Evolutionary conservation across 768 basidiomycete genomes (phyloP).

Genomic region (Boletus rex-veris): DNA sequence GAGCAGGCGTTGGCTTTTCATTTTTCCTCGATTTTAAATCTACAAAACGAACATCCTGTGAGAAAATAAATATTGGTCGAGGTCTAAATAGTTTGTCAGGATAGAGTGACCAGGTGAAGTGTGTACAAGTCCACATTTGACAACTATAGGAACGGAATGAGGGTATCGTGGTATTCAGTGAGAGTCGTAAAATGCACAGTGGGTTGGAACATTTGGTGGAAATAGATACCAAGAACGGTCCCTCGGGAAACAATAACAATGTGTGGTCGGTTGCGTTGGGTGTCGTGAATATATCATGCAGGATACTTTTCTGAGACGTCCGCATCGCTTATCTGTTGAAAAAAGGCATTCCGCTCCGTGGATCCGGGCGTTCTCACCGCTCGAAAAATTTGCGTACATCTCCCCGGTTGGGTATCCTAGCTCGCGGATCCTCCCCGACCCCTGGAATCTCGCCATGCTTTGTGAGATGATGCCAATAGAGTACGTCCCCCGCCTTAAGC

Average conservation of each 20-base stretch:
- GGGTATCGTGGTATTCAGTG: slow-evolving; percentile 35
- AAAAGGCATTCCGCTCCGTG: slow-evolving; percentile 7
- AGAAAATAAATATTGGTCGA: slow-evolving; percentile 3
- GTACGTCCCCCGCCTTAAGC: slow-evolving; percentile 55
- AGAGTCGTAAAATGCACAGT: slow-evolving; percentile 29
- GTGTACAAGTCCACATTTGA: slow-evolving; percentile 25
- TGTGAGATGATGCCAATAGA: slow-evolving; percentile 76
- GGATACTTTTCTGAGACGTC: slow-evolving; percentile 5
- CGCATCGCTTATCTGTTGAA: slow-evolving; percentile 11
- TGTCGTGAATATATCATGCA: slow-evolving; percentile 30
- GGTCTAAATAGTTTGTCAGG: slow-evolving; percentile 19
- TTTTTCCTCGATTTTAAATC: slow-evolving; percentile 9
- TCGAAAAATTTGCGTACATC: slow-evolving; percentile 16
- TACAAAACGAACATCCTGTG: slow-evolving; percentile 20
- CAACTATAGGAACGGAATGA: slow-evolving; percentile 30
- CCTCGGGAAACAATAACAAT: slow-evolving; percentile 15
- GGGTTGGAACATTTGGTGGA: slow-evolving; percentile 25
- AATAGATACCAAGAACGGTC: slow-evolving; percentile 30
- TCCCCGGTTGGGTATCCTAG: slow-evolving; percentile 29
- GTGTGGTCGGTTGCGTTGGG: slow-evolving; percentile 14
- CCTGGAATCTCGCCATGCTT: slow-evolving; percentile 71
- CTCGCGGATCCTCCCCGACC: slow-evolving; percentile 59
- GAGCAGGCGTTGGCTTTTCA: background rate
- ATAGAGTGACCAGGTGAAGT: slow-evolving; percentile 11
- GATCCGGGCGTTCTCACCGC: slow-evolving; percentile 24